Conservation (phyloP, 345 rosid species). For the Lumnitzera racemosa region DNA sequence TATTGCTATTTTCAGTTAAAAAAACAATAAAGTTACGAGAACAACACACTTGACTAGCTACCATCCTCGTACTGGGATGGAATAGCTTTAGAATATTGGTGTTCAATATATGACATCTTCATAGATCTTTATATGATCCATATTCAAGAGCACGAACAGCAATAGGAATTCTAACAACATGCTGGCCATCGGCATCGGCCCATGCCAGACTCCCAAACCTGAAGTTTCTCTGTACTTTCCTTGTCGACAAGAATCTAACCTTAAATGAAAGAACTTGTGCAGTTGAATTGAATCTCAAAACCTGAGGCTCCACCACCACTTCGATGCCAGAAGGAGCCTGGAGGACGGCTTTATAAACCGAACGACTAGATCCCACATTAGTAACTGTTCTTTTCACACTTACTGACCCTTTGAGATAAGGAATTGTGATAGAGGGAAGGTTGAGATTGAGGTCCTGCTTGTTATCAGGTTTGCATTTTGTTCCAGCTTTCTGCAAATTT, state of each 20-base stretch:
- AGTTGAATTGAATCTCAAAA: constrained; percentile 30
- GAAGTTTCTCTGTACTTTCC: constrained; percentile 28
- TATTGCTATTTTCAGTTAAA: no score
- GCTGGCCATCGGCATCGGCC: constrained; percentile 45
- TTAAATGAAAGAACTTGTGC: constrained; percentile 25
- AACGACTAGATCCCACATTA: constrained; percentile 35
- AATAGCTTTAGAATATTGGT: no score
- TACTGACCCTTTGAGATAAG: constrained; percentile 15
- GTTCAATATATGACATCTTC: no score
- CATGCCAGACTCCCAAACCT: constrained; percentile 59
- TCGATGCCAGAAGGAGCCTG: constrained; percentile 33
- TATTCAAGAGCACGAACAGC: constrained; percentile 22
- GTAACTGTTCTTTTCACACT: constrained; percentile 39
- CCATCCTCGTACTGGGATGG: no score
- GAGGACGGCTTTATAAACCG: constrained; percentile 28
- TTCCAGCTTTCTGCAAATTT: not conserved
- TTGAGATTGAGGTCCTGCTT: constrained; percentile 29
- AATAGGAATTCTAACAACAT: constrained; percentile 41
- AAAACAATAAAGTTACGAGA: no score
- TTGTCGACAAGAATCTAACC: constrained; percentile 23
- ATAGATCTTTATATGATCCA: constrained; percentile 5
- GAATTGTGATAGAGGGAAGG: constrained; percentile 38
- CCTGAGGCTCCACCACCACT: constrained; percentile 33
- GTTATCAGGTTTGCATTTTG: constrained; percentile 13
- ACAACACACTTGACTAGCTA: no score